These are phyloP conservation scores for Candida sp. DNA, from an alignment of 1,139 yeast species.

Conservation along the genomic window DNA sequence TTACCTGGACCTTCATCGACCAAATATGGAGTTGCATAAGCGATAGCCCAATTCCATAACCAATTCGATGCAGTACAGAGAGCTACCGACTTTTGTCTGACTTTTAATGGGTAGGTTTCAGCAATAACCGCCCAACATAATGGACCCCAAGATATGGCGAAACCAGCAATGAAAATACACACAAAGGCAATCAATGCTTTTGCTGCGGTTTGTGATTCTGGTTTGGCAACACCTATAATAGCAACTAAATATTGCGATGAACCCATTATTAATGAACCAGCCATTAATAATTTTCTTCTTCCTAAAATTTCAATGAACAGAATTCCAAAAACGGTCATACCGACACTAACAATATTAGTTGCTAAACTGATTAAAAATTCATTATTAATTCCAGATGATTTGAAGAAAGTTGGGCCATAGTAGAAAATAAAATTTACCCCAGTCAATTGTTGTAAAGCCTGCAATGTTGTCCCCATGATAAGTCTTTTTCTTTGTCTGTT, in stretches of 20 bases:
- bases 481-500: conserved; percentile 36
- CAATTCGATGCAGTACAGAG: conserved; percentile 68
- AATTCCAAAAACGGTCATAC: conserved; percentile 35
- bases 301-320: conserved; percentile 32
- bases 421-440: conserved; percentile 73
- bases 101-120: conserved; percentile 62
- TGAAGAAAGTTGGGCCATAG: conserved; percentile 65
- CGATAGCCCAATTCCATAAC: conserved; percentile 70
- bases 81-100: conserved; percentile 69
- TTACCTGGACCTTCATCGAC: conserved; percentile 60
- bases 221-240: conserved; percentile 54
- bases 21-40: conserved; percentile 65
- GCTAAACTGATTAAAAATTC: conserved; percentile 33
- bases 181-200: conserved; percentile 61
- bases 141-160: conserved; percentile 78
- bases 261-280: conserved; percentile 64
- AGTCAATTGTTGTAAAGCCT: conserved; percentile 66
- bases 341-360: conserved; percentile 37
- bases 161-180: conserved; percentile 64
- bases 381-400: conserved; percentile 50
- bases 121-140: conserved; percentile 68
- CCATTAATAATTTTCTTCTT: conserved; percentile 32
- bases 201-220: conserved; percentile 36
- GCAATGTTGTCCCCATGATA: conserved; percentile 29
- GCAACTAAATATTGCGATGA: conserved; percentile 66